Percentiles rank a stretch among this genome's conserved stretches.
Conservation (phyloP, 306 rosid genomes). For the Quercus dentata region DNA sequence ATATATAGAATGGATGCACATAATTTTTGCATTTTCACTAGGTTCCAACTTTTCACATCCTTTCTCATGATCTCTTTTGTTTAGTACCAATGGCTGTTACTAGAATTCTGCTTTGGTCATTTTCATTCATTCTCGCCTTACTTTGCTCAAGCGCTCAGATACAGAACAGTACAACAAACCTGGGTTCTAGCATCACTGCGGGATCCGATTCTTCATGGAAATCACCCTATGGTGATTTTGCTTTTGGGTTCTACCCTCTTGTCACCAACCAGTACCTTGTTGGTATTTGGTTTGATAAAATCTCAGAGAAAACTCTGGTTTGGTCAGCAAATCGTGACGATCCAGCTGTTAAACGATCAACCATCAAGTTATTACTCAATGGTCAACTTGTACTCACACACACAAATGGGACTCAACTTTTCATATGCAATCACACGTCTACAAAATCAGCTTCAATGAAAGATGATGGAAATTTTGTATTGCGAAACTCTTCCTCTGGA, state of each 20-base stretch:
- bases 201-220: conserved; percentile 30
- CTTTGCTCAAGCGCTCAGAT: conserved; percentile 5
- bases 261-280: conserved; percentile 3
- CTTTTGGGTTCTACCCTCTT: conserved; percentile 32
- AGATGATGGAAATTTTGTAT: conserved; percentile 24
- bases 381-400: conserved; percentile 19
- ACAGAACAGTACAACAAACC: not conserved
- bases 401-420: not conserved
- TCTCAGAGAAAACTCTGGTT: conserved; percentile 13
- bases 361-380: conserved; percentile 14
- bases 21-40: not conserved
- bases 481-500: conserved; percentile 1
- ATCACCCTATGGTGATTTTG: conserved; percentile 27
- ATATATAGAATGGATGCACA: not conserved
- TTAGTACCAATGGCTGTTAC: conserved; percentile 14
- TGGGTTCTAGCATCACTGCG: conserved; percentile 21
- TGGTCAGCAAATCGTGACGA: conserved; percentile 41
- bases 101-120: not conserved
- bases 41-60: not conserved
- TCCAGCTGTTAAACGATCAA: conserved; percentile 20
- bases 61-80: not conserved
- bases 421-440: conserved; percentile 7
- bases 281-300: conserved; percentile 28
- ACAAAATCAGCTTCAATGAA: conserved; percentile 19
- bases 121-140: not conserved